These are phyloP conservation scores for Chrysoporthe austroafricana DNA, from an alignment of 2,329 filamentous ascomycete genomes.

Conservation along the genomic window DNA sequence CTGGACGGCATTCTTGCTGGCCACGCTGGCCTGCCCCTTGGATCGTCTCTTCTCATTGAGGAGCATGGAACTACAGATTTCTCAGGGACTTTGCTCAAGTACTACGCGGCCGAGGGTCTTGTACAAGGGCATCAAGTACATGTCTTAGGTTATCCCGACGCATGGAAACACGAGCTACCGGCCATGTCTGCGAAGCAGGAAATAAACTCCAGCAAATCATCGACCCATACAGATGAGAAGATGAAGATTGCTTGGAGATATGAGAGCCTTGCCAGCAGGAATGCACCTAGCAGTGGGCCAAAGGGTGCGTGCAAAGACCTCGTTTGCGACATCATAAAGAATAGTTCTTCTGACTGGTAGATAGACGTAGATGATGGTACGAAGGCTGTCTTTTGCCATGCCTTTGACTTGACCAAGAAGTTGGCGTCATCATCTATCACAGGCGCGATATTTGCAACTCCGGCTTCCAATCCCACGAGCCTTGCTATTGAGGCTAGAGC, in stretches of 20 bases:
- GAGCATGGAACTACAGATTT: conserved; percentile 96
- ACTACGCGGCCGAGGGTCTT: conserved; percentile 91
- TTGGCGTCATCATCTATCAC: conserved; percentile 55
- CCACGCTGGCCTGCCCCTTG: conserved; percentile 82
- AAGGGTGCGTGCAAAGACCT: conserved; percentile 29
- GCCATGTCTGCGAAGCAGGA: conserved; percentile 60
- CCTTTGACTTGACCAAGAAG: conserved; percentile 72
- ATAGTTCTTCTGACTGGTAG: conserved; percentile 20
- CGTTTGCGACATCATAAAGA: conserved; percentile 30
- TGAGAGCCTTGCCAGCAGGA: conserved; percentile 72
- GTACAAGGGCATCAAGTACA: conserved; percentile 90
- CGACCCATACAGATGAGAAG: conserved; percentile 59
- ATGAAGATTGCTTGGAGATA: conserved; percentile 99
- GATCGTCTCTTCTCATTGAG: conserved; percentile 78
- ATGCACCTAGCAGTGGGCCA: conserved; percentile 21
- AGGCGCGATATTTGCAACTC: conserved; percentile 55
- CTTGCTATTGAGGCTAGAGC: conserved; percentile 31
- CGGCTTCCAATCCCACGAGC: conserved; percentile 49
- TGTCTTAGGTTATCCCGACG: conserved; percentile 76
- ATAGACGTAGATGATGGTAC: conserved; percentile 31
- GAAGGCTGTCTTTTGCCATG: conserved; percentile 65
- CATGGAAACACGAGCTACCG: conserved; percentile 83
- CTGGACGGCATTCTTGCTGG: conserved; percentile 85
- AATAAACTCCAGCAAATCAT: conserved; percentile 31
- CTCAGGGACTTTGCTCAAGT: conserved; percentile 78